Evolutionary conservation across 176 grass and related monocot genomes (phyloP), one percentile per base, ranked within the genome.

Genomic region (Oryza coarctata): DNA sequence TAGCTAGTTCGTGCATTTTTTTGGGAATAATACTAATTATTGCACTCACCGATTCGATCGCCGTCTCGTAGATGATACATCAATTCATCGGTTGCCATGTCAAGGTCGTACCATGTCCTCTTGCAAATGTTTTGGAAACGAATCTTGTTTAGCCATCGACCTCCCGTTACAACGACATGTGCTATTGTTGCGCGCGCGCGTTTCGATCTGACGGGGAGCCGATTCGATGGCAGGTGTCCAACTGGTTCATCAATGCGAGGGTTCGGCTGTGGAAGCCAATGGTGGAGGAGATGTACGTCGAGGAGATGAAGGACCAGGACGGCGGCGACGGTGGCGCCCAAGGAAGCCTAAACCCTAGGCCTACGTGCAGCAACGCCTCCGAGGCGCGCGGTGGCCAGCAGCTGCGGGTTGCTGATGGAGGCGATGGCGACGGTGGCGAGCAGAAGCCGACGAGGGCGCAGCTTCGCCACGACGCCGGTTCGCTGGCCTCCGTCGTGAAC

Each of bases 281-380:
- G 94, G 89, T 97, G 86, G 94, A 97, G 73, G 92, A 97, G 85
- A 97, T 97, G 94, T 97, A 97, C 92, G 66, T 86, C 73, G 92
- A 94, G 80, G 94, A 97, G 79, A 92, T 86, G 76, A 97, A 97
- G 79, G 85, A 78, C 28, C 83, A 86, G 77, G 73, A 85, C 5
- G 87, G 63, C 33, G 73, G 26, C 55, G 5, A 83, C 5, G 79
- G 55, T 28, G 49, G 65, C 3, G 23, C 12, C 0, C 81, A 75
- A 47, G 82, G 55, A 2, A 68, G 75, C 30, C 15, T 33, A 7
- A 87, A 90, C 84, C 79, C 87, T 82, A 91, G 85, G 80, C 83
- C 75, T 84, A 87, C 69, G 34, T 13, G 77, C 64, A 20, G 77
- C 86, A 49, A 34, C 25, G 71, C 76, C 2, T 76, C 86, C 71